These are phyloP conservation scores for Hygrophorus pudorinus DNA, from an alignment of 768 basidiomycete genomes.

Conservation along the genomic window DNA sequence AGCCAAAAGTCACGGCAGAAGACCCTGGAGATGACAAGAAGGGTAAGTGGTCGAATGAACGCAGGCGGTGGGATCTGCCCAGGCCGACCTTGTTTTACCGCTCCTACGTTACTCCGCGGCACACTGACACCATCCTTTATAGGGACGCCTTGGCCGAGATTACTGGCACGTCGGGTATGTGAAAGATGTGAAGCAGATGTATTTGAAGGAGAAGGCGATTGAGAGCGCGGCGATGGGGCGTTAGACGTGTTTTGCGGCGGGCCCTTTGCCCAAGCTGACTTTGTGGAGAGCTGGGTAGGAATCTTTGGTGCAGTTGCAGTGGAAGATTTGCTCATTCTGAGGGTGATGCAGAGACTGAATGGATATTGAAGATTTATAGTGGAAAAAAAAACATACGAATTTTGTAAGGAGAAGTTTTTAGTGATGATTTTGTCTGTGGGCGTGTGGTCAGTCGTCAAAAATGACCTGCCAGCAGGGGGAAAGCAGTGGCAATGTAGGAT, in stretches of 20 bases:
- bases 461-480: conserved; percentile 89
- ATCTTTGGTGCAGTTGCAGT: conserved; percentile 64
- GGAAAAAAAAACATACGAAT: conserved; percentile 33
- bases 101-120: conserved; percentile 52
- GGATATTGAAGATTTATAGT: no score
- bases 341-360: conserved; percentile 3
- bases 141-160: conserved; percentile 58
- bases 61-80: conserved; percentile 7
- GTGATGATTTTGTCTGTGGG: conserved; percentile 33
- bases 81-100: conserved; percentile 55
- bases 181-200: conserved; percentile 36
- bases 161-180: conserved; percentile 74
- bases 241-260: conserved; percentile 58
- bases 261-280: conserved; percentile 89
- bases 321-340: conserved; percentile 91
- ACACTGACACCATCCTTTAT: conserved; percentile 76
- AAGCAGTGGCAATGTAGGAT: conserved; percentile 37
- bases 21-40: conserved; percentile 25
- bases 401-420: conserved; percentile 31
- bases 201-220: conserved; percentile 60
- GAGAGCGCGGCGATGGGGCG: conserved; percentile 56
- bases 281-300: conserved; percentile 61
- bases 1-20: conserved; percentile 78
- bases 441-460: conserved; percentile 73
- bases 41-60: conserved; percentile 7